These are phyloP conservation scores for Trichoderma lentiforme DNA, from an alignment of 2,329 filamentous ascomycete genomes.

Conservation along the genomic window DNA sequence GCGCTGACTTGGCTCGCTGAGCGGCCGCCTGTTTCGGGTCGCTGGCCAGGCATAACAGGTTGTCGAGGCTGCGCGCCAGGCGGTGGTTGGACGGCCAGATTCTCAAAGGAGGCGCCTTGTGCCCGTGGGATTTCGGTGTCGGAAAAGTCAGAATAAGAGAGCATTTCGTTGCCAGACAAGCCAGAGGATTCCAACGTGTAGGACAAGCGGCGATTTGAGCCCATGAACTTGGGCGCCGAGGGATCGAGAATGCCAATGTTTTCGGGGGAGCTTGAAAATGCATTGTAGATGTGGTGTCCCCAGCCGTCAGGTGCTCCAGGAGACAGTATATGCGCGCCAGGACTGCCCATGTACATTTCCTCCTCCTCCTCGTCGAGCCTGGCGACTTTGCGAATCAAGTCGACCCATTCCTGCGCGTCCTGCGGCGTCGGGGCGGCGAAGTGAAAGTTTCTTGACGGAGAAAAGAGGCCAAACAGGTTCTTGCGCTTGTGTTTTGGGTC, in stretches of 20 bases:
- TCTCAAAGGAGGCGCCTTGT: slow-evolving; percentile 50
- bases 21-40: slow-evolving; percentile 25
- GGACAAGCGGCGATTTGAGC: slow-evolving; percentile 53
- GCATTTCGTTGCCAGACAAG: slow-evolving; percentile 61
- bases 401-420: slow-evolving; percentile 84
- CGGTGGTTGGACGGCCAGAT: slow-evolving; percentile 41
- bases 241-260: slow-evolving; percentile 34
- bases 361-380: slow-evolving; percentile 86
- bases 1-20: slow-evolving; percentile 64
- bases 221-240: slow-evolving; percentile 34
- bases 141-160: slow-evolving; percentile 76
- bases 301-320: slow-evolving; percentile 22
- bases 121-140: slow-evolving; percentile 57
- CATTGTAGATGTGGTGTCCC: slow-evolving; percentile 34
- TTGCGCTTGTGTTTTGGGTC: slow-evolving; percentile 84
- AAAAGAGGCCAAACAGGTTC: slow-evolving; percentile 90
- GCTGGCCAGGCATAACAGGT: slow-evolving; percentile 3
- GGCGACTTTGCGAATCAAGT: slow-evolving; percentile 73
- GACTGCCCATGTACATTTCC: slow-evolving; percentile 72
- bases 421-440: slow-evolving; percentile 70
- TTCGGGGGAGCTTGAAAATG: slow-evolving; percentile 61
- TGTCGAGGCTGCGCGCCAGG: slow-evolving; percentile 23
- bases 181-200: slow-evolving; percentile 64
- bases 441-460: slow-evolving; percentile 85
- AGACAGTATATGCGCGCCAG: slow-evolving; percentile 50